These are phyloP conservation scores for Candida multigemmis DNA, from an alignment of 805 yeast genomes.

Conservation along the genomic window DNA sequence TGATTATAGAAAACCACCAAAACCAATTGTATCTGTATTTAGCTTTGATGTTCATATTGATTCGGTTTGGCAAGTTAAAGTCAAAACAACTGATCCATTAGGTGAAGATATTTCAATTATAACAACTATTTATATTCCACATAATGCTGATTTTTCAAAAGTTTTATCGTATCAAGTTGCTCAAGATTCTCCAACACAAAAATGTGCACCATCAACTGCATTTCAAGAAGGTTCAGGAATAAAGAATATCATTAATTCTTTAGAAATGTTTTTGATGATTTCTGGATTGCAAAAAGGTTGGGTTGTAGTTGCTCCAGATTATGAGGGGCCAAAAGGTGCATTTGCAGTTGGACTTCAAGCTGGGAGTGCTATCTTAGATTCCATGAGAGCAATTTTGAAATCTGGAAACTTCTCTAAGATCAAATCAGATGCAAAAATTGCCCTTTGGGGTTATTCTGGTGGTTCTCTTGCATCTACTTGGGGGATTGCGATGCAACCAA, in stretches of 20 bases:
- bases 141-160: constrained; percentile 14
- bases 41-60: constrained; percentile 12
- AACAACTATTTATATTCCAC: constrained; percentile 18
- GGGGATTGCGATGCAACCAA: constrained; percentile 24
- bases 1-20: constrained; percentile 11
- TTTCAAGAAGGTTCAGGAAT: constrained; percentile 9
- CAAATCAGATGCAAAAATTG: constrained; percentile 7
- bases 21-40: constrained; percentile 7
- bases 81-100: constrained; percentile 12
- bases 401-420: constrained; percentile 9
- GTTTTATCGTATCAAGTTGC: constrained; percentile 19
- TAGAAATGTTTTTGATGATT: constrained; percentile 9
- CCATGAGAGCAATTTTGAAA: constrained; percentile 17
- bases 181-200: constrained; percentile 14
- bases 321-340: constrained; percentile 21
- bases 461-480: constrained; percentile 25
- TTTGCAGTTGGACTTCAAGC: constrained; percentile 20
- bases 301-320: constrained; percentile 23
- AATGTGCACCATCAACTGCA: constrained; percentile 19
- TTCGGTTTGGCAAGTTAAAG: constrained; percentile 13
- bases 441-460: constrained; percentile 27
- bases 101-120: constrained; percentile 16
- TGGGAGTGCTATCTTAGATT: constrained; percentile 19
- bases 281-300: constrained; percentile 18
- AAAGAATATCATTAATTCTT: constrained; percentile 6